Conservation (phyloP, 2,329 filamentous ascomycete genomes). For the Mariannaea sp. region DNA sequence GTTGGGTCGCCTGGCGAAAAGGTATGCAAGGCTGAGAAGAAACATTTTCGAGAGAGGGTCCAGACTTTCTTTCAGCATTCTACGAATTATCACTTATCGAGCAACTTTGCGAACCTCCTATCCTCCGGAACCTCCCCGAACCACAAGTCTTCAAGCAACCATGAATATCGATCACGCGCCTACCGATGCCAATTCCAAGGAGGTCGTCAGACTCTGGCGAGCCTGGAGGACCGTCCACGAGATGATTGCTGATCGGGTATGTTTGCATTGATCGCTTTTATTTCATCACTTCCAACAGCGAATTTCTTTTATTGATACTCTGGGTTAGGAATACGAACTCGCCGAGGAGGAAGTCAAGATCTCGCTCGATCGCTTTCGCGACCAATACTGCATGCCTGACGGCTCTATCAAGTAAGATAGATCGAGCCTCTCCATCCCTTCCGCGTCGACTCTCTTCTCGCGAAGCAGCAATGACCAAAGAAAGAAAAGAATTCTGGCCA, state of each 20-base stretch:
- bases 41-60: constrained; percentile 35
- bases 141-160: constrained; percentile 12
- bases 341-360: constrained; percentile 88
- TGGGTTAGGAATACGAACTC: constrained; percentile 83
- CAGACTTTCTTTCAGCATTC: constrained; percentile 14
- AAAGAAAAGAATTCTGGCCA: constrained; percentile 9
- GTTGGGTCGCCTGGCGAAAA: constrained; percentile 25
- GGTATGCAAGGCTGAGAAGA: constrained; percentile 37
- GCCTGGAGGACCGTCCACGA: constrained; percentile 92
- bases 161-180: constrained; percentile 51
- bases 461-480: background rate
- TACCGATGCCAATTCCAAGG: constrained; percentile 57
- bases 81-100: constrained; percentile 4
- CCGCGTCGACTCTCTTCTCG: constrained; percentile 2
- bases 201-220: constrained; percentile 79
- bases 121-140: background rate
- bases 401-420: constrained; percentile 74
- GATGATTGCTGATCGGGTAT: constrained; percentile 89
- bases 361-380: constrained; percentile 78
- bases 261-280: constrained; percentile 19
- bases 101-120: constrained; percentile 6
- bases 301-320: constrained; percentile 17
- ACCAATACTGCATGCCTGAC: constrained; percentile 71
- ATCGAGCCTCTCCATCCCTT: background rate
- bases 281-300: constrained; percentile 11